These are phyloP conservation scores for Escovopsis weberi DNA, from an alignment of 2,329 filamentous ascomycete genomes.

Conservation along the genomic window DNA sequence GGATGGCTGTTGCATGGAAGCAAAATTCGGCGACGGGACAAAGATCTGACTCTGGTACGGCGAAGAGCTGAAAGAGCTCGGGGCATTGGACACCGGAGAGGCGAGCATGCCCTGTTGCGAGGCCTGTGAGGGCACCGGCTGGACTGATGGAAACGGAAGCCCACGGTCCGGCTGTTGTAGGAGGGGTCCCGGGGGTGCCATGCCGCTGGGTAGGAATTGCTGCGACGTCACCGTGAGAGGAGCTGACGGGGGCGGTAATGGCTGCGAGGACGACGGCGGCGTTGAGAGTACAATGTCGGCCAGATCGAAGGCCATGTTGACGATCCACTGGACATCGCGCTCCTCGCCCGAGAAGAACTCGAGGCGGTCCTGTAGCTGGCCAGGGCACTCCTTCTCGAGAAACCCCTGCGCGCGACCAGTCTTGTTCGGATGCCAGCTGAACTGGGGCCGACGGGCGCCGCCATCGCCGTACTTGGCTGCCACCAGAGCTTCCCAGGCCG, in stretches of 20 bases:
- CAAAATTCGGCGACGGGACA: constrained; percentile 18
- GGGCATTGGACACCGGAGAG: constrained; percentile 9
- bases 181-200: constrained; percentile 1
- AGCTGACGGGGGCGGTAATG: too few relatives aligned
- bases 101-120: constrained; percentile 16
- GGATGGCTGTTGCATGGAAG: constrained; percentile 13
- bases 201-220: constrained; percentile 5
- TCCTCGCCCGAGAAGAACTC: constrained; percentile 48
- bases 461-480: constrained; percentile 40
- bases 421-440: constrained; percentile 45
- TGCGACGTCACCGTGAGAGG: constrained; percentile 5
- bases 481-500: constrained; percentile 45
- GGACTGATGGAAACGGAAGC: constrained; percentile 12
- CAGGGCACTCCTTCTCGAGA: constrained; percentile 46
- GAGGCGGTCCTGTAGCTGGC: constrained; percentile 48
- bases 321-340: constrained; percentile 41
- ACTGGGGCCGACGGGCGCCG: constrained; percentile 39
- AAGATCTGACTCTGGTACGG: constrained; percentile 20
- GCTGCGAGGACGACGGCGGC: constrained; percentile 9
- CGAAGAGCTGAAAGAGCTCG: constrained; percentile 7
- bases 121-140: constrained; percentile 18
- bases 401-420: constrained; percentile 43
- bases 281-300: constrained; percentile 31
- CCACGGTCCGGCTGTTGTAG: constrained; percentile 12
- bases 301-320: constrained; percentile 42